Evolutionary conservation across 495 filamentous ascomycete species (phyloP).

Genomic region (Clavariopsis aquatica): DNA sequence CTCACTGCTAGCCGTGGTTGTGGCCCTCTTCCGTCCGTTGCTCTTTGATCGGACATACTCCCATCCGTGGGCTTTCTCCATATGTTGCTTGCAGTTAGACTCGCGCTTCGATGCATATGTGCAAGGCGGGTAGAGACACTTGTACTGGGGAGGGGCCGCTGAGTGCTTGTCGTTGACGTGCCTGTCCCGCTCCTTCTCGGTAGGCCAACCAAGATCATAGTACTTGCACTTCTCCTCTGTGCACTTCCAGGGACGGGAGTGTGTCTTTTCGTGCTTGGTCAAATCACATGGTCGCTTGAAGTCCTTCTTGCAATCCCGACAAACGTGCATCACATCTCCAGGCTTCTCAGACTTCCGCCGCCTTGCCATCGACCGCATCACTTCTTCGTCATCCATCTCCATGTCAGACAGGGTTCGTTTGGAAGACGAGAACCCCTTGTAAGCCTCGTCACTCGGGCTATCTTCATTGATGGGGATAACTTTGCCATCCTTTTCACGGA

Average conservation of each 20-base stretch:
- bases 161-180: conserved; percentile 96
- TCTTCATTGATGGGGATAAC: conserved; percentile 64
- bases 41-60: conserved; percentile 87
- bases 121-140: conserved; percentile 83
- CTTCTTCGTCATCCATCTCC: conserved; percentile 66
- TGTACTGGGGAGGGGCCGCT: conserved; percentile 68
- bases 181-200: conserved; percentile 94
- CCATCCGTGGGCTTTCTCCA: conserved; percentile 97
- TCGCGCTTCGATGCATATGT: conserved; percentile 92
- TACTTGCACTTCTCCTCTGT: conserved; percentile 79
- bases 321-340: conserved; percentile 44
- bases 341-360: conserved; percentile 72
- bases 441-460: conserved; percentile 44
- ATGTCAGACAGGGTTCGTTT: conserved; percentile 35
- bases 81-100: conserved; percentile 99
- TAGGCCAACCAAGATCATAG: conserved; percentile 84
- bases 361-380: conserved; percentile 83
- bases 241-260: conserved; percentile 95
- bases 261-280: conserved; percentile 96
- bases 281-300: conserved; percentile 92
- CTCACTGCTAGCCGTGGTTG: conserved; percentile 29
- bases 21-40: conserved; percentile 58
- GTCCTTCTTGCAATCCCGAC: conserved; percentile 70
- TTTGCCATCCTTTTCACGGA: conserved; percentile 71
- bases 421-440: conserved; percentile 14